Conservation (phyloP, 169 alveolate genomes). For the Plasmodium gaboni region DNA sequence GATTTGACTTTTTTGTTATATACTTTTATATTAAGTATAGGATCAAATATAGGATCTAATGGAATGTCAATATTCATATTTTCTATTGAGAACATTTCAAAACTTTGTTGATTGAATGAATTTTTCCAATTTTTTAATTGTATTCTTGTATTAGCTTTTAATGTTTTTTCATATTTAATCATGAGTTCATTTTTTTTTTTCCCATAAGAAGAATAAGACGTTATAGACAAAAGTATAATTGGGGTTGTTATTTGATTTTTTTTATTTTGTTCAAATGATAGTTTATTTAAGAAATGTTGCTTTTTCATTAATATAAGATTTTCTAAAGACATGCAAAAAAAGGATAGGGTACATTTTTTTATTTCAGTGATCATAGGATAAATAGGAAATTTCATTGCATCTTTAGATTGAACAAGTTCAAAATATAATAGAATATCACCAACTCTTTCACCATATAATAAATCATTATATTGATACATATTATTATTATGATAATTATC, state of each 20-base stretch:
- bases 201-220: constrained; percentile 74
- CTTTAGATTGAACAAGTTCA: constrained; percentile 87
- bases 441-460: constrained; percentile 70
- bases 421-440: constrained; percentile 87
- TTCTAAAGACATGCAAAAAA: constrained; percentile 86
- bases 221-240: constrained; percentile 69
- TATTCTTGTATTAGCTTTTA: constrained; percentile 71
- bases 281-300: constrained; percentile 26
- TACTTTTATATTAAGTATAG: constrained; percentile 86
- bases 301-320: constrained; percentile 79
- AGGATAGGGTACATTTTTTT: constrained; percentile 81
- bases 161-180: constrained; percentile 78
- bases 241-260: constrained; percentile 16
- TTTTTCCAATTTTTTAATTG: constrained; percentile 84
- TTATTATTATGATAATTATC: not conserved
- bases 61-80: constrained; percentile 87
- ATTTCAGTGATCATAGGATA: constrained; percentile 90
- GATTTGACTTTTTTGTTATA: constrained; percentile 83
- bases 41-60: constrained; percentile 90
- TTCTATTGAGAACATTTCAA: constrained; percentile 89
- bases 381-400: constrained; percentile 87
- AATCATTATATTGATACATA: constrained; percentile 55
- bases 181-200: constrained; percentile 74
- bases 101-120: constrained; percentile 85
- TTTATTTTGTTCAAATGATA: not conserved